phyloP scores from a whole-genome alignment of 2,329 filamentous ascomycete genomes.

The Epichloe typhina region DNA sequence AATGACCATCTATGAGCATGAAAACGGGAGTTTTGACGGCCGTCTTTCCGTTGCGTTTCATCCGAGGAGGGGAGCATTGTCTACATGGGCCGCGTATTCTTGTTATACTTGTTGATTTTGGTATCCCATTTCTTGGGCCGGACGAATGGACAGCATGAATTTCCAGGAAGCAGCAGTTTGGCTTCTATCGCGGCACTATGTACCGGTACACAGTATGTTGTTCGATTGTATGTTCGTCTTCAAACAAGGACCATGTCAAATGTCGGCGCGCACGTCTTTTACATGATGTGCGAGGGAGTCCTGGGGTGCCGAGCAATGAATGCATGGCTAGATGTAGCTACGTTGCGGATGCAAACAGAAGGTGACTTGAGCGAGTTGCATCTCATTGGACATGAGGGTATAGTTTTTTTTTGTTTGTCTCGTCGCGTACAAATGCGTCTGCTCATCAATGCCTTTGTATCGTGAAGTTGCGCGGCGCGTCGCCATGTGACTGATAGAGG shows the following conservation, averaged over 20 bases:
- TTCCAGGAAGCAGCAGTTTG: background rate
- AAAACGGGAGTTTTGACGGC: conserved; percentile 1
- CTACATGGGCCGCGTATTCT: too few relatives aligned
- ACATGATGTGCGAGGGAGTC: too few relatives aligned
- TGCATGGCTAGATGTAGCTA: too few relatives aligned
- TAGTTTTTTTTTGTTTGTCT: too few relatives aligned
- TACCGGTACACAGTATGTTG: background rate
- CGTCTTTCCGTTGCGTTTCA: background rate
- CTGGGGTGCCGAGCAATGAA: too few relatives aligned
- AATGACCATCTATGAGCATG: conserved; percentile 6
- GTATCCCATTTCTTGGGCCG: background rate
- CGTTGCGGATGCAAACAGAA: too few relatives aligned
- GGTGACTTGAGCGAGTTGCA: too few relatives aligned
- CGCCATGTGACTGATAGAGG: too few relatives aligned
- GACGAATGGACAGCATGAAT: background rate
- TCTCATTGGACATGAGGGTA: too few relatives aligned
- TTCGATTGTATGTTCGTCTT: background rate
- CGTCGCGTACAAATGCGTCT: too few relatives aligned
- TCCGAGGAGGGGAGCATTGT: background rate
- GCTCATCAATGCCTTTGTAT: too few relatives aligned
- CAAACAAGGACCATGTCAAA: background rate
- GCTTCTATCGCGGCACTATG: background rate
- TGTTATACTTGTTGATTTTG: background rate
- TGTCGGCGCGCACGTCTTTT: background rate
- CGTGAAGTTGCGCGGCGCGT: too few relatives aligned